Percentiles rank a stretch among this genome's conserved stretches.
phyloP scores from a whole-genome alignment of 257 asterid genomes.

The Scutellaria minor region DNA sequence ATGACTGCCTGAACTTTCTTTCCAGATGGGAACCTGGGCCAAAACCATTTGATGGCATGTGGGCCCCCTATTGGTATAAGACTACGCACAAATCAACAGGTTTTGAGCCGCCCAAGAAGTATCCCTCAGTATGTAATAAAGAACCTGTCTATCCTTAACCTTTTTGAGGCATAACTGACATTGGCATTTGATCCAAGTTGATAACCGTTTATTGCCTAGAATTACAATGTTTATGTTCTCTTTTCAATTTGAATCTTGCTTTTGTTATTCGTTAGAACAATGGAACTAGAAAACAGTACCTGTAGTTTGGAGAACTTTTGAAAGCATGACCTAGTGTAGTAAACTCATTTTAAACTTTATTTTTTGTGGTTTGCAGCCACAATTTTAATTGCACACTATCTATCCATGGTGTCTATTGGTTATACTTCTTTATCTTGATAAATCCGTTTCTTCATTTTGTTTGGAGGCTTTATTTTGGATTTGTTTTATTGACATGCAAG shows the following conservation, averaged over 20 bases:
- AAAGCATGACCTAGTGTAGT: neutral
- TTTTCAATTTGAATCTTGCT: constrained; percentile 3
- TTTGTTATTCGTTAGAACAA: neutral
- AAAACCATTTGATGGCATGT: constrained; percentile 73
- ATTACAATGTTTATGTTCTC: neutral
- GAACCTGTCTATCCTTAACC: neutral
- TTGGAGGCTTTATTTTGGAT: neutral
- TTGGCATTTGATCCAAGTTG: neutral
- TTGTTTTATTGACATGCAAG: neutral
- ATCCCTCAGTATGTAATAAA: constrained; percentile 58
- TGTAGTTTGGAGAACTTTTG: neutral
- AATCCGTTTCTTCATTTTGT: neutral
- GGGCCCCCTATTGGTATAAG: constrained; percentile 86
- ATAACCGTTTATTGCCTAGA: constrained; percentile 5
- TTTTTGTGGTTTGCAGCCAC: neutral
- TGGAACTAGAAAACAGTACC: neutral
- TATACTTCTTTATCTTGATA: no score
- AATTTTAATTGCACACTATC: no score
- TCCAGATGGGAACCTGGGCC: constrained; percentile 91
- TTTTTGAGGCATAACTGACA: neutral
- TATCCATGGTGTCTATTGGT: no score
- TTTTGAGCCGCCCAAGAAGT: constrained; percentile 56
- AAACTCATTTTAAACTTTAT: neutral
- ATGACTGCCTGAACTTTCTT: constrained; percentile 36
- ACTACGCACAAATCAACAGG: constrained; percentile 68